Evolutionary conservation across 1,284 basidiomycete species (phyloP), one percentile per base, ranked within the genome.

Genomic region (Moesziomyces aphidis): DNA sequence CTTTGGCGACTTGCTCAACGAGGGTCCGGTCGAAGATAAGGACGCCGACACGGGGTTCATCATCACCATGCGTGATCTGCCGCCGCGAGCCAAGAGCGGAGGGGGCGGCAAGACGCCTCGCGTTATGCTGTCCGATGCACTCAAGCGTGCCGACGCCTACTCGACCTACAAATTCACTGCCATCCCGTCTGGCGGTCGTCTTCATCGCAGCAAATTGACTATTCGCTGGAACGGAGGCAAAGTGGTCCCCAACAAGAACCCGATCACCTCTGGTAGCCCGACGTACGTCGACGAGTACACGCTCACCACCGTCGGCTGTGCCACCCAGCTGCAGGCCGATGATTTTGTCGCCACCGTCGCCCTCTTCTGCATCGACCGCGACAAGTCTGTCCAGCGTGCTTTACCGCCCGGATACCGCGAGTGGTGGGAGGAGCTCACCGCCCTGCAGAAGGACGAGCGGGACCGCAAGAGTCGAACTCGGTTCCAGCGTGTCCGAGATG

Each of bases 351-450:
- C 96, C 1, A 93, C 92, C 3, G 86, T 96, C 26, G 95, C 94
- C 0, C 87, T 99, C 31, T 89, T 22, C 86, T 97, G 54, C 55
- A 72, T 82, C 44, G 80, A 81, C 24, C 78, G 80, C 21, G 82
- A 82, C 55, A 78, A 82, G 34, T 78, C 83, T 8, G 72, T 78
- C 1, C 79, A 85, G 64, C 81, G 85, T 21, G 76, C 79, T 28
- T 87, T 99, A 23, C 93, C 95, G n/a, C 87, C 91, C 0, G 88
- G 89, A 11, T 97, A 91, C 84, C 89, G 94, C 61, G 92, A 95
- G 80, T 87, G 98, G 43, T 99, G 97, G 97, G 92, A 94, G 63
- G 94, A 97, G 85, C 86, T 98, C 23, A 93, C 95, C 78, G 84
- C 82, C 6, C 85, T 87, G 31, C 88, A 92, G 65, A 92, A 91